Conservation (phyloP, 2,329 filamentous ascomycete genomes). For the Cytospora piceae region DNA sequence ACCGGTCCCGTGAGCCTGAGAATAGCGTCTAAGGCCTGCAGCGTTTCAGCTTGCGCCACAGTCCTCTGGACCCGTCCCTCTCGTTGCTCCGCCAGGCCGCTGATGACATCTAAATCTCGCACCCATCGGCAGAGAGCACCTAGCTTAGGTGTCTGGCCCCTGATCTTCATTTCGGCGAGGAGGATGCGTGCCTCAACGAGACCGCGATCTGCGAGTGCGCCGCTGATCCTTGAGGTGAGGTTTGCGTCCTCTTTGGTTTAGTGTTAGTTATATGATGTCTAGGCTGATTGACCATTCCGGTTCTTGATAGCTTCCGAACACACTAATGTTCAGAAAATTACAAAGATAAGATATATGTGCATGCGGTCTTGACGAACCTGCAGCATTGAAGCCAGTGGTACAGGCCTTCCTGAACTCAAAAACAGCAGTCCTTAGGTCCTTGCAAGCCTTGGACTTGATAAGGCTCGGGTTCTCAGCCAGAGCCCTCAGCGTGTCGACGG, state of each 20-base stretch:
- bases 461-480: constrained; percentile 55
- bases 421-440: constrained; percentile 66
- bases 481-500: constrained; percentile 27
- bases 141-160: constrained; percentile 66
- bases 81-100: constrained; percentile 62
- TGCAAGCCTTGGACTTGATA: constrained; percentile 71
- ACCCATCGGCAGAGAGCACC: constrained; percentile 75
- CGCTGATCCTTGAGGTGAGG: constrained; percentile 68
- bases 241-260: constrained; percentile 54
- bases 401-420: constrained; percentile 72
- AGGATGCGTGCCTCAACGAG: constrained; percentile 68
- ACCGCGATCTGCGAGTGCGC: constrained; percentile 66
- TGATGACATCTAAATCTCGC: constrained; percentile 70
- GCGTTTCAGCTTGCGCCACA: constrained; percentile 55
- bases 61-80: constrained; percentile 48
- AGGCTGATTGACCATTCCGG: neutral
- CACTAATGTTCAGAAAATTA: neutral
- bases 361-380: constrained; percentile 39
- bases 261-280: constrained; percentile 17
- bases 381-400: constrained; percentile 66
- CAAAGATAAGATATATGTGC: neutral
- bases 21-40: constrained; percentile 66
- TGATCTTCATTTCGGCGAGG: constrained; percentile 70
- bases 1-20: constrained; percentile 65
- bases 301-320: neutral